Evolutionary conservation across 257 asterid species (phyloP), one percentile per base, ranked within the genome.

Genomic region (Solanum paucissectum): DNA sequence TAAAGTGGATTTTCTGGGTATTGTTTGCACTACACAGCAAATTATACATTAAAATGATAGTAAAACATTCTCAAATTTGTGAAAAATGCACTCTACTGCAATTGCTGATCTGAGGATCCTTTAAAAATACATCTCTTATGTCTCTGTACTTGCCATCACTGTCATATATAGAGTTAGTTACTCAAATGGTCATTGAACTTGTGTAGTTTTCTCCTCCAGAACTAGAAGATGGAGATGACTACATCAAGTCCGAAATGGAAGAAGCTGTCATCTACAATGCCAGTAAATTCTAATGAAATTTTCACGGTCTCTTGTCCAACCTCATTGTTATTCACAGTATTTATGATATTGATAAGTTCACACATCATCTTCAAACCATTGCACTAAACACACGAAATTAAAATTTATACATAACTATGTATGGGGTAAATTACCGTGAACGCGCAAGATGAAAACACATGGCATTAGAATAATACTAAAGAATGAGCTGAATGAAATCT

Each of bases 1-100:
- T 95, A 95, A 23, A 95, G 94, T 79, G 98, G 90, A 36, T 90
- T 89, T 86, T 92, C 98, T 5, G 98, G 92, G 81, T 87, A 90
- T 87, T 38, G 16, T 90, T 91, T 94, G 62, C 98, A 95, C 98
- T 94, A 89, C 90, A 36, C 33, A 40, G 16, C 5, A 11, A 49
- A 73, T 34, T 12, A 21, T 36, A 62, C 46, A 62, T 5, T 21
- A 27, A 36, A 34, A 36, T 34, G 32, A 73, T 20, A 10, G 29
- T 73, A 34, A 73, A 20, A 73, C 46, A 73, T 9, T 11, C 18
- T 40, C 36, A 7, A 77, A 37, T 37, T 20, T 74, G 83, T 21
- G 83, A 36, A 76, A 77, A 76, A 79, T 44, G 16, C 40, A 13
- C 4, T 55, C 0, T 3, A 77, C 36, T 40, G n/a, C 12, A 42